Evolutionary conservation across 345 rosid species (phyloP).

Genomic region (Odontarrhena argentea): DNA sequence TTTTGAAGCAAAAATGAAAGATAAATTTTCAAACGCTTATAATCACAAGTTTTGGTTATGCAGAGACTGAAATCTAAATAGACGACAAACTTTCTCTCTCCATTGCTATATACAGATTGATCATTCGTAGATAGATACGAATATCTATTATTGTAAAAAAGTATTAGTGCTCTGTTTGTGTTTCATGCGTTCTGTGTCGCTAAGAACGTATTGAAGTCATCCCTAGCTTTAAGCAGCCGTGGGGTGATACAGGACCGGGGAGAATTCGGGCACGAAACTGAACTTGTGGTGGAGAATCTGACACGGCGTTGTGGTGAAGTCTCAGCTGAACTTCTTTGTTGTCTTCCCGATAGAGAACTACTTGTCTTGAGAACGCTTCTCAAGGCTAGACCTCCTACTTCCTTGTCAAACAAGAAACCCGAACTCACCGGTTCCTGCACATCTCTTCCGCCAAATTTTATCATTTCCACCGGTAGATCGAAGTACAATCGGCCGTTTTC

Average conservation of each 20-base stretch:
- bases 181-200: constrained; percentile 63
- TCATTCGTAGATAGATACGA: constrained; percentile 12
- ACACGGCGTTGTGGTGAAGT: constrained; percentile 66
- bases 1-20: neutral
- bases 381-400: constrained; percentile 28
- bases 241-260: constrained; percentile 69
- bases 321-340: constrained; percentile 42
- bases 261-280: constrained; percentile 49
- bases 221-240: constrained; percentile 57
- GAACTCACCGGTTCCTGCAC: constrained; percentile 58
- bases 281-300: constrained; percentile 55
- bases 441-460: constrained; percentile 46
- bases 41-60: neutral
- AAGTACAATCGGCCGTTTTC: constrained; percentile 56
- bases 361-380: constrained; percentile 58
- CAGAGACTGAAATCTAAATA: constrained; percentile 14
- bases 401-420: constrained; percentile 67
- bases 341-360: constrained; percentile 37
- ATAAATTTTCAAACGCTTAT: neutral
- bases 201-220: constrained; percentile 63
- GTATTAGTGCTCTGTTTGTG: constrained; percentile 16
- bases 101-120: constrained; percentile 33
- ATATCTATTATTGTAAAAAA: neutral
- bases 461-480: constrained; percentile 76
- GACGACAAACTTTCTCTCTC: constrained; percentile 4